Evolutionary conservation across 805 yeast genomes (phyloP).

Genomic region (Kazachstania taianensis): DNA sequence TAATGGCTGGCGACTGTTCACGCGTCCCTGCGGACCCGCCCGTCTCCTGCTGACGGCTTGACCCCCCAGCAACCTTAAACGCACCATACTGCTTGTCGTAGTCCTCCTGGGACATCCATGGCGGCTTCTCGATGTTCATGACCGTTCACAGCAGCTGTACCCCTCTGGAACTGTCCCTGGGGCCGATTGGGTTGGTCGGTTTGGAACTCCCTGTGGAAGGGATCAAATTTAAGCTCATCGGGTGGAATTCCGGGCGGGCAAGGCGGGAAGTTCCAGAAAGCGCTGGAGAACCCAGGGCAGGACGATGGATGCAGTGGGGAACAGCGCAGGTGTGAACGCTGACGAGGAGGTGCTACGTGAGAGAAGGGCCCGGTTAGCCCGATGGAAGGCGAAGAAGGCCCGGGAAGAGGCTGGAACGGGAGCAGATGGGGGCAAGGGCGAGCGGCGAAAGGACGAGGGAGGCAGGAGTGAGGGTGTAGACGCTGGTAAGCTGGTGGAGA

Average conservation of each 20-base stretch:
- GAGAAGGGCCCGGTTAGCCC: conserved; percentile 44
- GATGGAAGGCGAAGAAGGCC: conserved; percentile 51
- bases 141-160: not conserved
- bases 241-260: too few relatives aligned
- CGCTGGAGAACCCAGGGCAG: too few relatives aligned
- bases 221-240: too few relatives aligned
- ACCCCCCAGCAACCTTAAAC: conserved; percentile 4
- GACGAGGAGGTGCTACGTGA: conserved; percentile 28
- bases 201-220: too few relatives aligned
- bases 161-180: not conserved
- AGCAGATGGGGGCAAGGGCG: conserved; percentile 5
- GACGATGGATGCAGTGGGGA: conserved; percentile 17
- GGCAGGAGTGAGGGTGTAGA: conserved; percentile 1
- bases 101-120: conserved; percentile 32
- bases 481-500: conserved; percentile 14
- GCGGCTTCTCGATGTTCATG: conserved; percentile 27
- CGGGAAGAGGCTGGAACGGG: conserved; percentile 15
- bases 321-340: conserved; percentile 3
- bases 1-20: not conserved
- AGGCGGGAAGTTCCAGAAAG: too few relatives aligned
- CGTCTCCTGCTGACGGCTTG: not conserved
- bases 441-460: too few relatives aligned
- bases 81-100: conserved; percentile 25
- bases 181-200: not conserved
- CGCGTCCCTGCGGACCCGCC: not conserved